phyloP scores from a whole-genome alignment of 2,329 filamentous ascomycete genomes.

The Tolypocladium amazonense region DNA sequence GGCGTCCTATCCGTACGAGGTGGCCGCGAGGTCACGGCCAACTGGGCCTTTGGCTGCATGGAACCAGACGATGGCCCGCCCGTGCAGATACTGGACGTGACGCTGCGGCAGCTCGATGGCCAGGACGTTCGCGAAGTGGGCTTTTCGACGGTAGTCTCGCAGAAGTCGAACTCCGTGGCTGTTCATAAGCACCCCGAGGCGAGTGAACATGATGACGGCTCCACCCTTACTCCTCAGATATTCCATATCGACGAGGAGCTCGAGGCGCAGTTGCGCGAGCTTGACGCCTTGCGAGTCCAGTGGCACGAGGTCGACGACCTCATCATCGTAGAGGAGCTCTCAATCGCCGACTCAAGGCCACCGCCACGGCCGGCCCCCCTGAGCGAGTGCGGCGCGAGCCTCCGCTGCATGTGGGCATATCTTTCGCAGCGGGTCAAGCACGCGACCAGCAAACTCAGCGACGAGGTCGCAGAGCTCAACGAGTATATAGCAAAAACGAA shows the following conservation, averaged over 20 bases:
- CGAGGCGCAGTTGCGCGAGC: constrained; percentile 31
- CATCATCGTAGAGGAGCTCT: constrained; percentile 30
- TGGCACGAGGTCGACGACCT: constrained; percentile 28
- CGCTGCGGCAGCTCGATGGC: background rate
- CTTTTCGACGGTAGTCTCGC: background rate
- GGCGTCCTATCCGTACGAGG: background rate
- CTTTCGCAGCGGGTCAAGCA: constrained; percentile 27
- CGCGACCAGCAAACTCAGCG: constrained; percentile 10
- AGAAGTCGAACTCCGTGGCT: background rate
- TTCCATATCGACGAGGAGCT: constrained; percentile 18
- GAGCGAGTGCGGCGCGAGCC: constrained; percentile 9
- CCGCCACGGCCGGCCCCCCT: constrained; percentile 1
- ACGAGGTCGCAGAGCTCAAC: constrained; percentile 2
- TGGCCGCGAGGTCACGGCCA: background rate
- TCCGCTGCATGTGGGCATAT: constrained; percentile 29
- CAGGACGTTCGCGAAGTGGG: background rate
- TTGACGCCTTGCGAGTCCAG: constrained; percentile 31
- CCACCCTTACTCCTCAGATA: background rate
- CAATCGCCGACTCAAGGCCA: constrained; percentile 21
- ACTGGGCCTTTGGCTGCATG: background rate
- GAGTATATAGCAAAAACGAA: background rate
- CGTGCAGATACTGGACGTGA: background rate
- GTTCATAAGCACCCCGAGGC: background rate
- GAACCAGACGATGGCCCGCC: background rate
- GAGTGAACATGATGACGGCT: background rate